Base-by-base conservation (phyloP, 352 stramenopile species). In the Phytopythium kandeliae region DNA sequence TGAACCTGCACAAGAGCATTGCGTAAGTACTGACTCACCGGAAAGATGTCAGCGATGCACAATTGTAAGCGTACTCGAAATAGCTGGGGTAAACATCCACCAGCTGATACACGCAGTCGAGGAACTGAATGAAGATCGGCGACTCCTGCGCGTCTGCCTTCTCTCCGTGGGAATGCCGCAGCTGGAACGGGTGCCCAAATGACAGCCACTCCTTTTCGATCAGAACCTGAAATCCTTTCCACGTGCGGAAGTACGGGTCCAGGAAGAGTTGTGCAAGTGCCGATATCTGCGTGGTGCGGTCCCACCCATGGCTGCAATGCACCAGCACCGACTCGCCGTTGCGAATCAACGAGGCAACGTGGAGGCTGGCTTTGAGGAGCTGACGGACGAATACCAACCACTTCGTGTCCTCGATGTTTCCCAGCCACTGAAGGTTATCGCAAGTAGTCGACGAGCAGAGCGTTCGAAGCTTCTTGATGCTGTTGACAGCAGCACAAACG, bases 381-480 rank as follows among this genome's bases (percentile, higher is more conserved):
- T 92, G 74, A 16, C 96, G 93, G 47, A 98, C 82, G 55, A 98
- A 96, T 34, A 88, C 70, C 30, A 99, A 77, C 97, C 97, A 99
- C 63, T 97, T 98, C 17, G 95, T 98, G 66, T 98, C 90, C 59
- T 99, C 96, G 6, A 99, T 69, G 48, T 76, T 85, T 28, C 68
- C 74, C 4, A 95, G 74, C 83, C 92, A 98, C 49, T 90, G 86
- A 51, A 97, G 81, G 57, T 99, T 96, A 43, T 98, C 80, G 51
- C 88, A 93, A 22, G 75, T 84, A 2, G 72, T 67, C n/a, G 77
- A 96, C 1, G 85, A 71, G 50, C 89, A 85, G 3, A 93, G 61
- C 5, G 67, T 62, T 3, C 79, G 76, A 17, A 92, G 54, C 42
- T 79, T 89, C 65, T 87, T 90, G 63, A 91, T 80, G 31, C 75